Conservation (phyloP, 1,139 yeast genomes). For the Martiniozyma asiatica region DNA sequence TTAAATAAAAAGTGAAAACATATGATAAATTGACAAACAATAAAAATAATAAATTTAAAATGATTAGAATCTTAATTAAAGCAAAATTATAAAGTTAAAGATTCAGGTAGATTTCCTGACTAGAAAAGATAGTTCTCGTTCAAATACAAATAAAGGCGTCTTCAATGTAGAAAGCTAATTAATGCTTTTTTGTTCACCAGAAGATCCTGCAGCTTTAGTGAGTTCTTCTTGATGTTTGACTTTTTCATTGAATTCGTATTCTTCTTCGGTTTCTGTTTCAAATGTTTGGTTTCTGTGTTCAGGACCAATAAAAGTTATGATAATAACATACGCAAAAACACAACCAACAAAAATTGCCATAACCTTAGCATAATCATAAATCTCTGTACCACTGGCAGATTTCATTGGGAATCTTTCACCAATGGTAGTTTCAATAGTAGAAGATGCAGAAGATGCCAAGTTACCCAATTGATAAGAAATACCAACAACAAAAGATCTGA, state of each 20-base stretch:
- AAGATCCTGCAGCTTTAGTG: slow-evolving; percentile 3
- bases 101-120: too few species aligned
- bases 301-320: slow-evolving; percentile 59
- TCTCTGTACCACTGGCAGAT: slow-evolving; percentile 23
- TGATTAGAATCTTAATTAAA: too few species aligned
- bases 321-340: slow-evolving; percentile 51
- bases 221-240: slow-evolving; percentile 11
- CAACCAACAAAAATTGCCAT: slow-evolving; percentile 80
- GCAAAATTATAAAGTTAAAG: too few species aligned
- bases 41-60: too few species aligned
- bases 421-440: slow-evolving; percentile 69
- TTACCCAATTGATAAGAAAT: slow-evolving; percentile 76
- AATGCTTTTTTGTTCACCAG: too few species aligned
- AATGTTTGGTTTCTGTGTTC: slow-evolving; percentile 36
- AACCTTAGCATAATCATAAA: slow-evolving; percentile 47
- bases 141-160: too few species aligned
- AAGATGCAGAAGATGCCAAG: slow-evolving; percentile 70
- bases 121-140: too few species aligned
- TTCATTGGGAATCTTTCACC: slow-evolving; percentile 54
- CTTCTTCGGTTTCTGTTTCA: slow-evolving; percentile 14
- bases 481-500: slow-evolving; percentile 64
- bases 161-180: too few species aligned
- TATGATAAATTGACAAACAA: too few species aligned
- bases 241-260: slow-evolving; percentile 9
- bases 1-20: too few species aligned